phyloP scores from a whole-genome alignment of 169 alveolate species.

The Babesia bigemina region DNA sequence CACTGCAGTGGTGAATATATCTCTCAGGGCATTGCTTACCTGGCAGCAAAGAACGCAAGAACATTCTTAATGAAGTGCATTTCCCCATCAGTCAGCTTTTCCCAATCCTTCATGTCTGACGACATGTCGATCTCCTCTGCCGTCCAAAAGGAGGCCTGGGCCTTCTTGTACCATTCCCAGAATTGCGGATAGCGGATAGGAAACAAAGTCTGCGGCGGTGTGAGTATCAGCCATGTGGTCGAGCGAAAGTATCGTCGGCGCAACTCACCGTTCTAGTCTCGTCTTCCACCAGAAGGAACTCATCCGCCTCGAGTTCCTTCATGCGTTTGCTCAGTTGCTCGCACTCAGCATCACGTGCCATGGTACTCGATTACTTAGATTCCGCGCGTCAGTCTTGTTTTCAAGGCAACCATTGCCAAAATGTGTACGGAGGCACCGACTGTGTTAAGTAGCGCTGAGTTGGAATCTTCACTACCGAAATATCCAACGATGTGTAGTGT shows the following conservation, averaged over 20 bases:
- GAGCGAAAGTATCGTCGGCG: not conserved
- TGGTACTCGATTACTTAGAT: not conserved
- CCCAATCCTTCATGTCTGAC: slow-evolving; percentile 95
- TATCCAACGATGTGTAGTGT: too few species aligned
- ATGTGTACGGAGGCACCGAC: not conserved
- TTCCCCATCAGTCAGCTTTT: slow-evolving; percentile 85
- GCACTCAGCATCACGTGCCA: not conserved
- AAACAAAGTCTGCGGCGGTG: slow-evolving; percentile 57
- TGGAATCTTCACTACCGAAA: too few species aligned
- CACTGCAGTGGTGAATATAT: slow-evolving; percentile 70
- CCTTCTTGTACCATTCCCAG: slow-evolving; percentile 97
- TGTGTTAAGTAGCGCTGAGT: not conserved
- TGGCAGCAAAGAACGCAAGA: slow-evolving; percentile 96
- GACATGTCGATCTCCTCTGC: slow-evolving; percentile 97
- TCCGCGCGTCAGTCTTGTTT: not conserved
- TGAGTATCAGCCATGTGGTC: not conserved
- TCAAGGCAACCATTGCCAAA: not conserved
- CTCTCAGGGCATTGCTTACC: slow-evolving; percentile 18
- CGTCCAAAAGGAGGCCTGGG: slow-evolving; percentile 98
- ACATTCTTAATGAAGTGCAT: slow-evolving; percentile 93
- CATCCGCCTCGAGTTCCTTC: slow-evolving; percentile 58
- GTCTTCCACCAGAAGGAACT: slow-evolving; percentile 40
- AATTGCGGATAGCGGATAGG: slow-evolving; percentile 90
- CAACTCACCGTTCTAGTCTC: slow-evolving; percentile 30
- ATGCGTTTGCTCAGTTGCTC: slow-evolving; percentile 22